These are phyloP conservation scores for Cladosporium austrohemisphaericum DNA, from an alignment of 2,329 filamentous ascomycete species.

Conservation along the genomic window DNA sequence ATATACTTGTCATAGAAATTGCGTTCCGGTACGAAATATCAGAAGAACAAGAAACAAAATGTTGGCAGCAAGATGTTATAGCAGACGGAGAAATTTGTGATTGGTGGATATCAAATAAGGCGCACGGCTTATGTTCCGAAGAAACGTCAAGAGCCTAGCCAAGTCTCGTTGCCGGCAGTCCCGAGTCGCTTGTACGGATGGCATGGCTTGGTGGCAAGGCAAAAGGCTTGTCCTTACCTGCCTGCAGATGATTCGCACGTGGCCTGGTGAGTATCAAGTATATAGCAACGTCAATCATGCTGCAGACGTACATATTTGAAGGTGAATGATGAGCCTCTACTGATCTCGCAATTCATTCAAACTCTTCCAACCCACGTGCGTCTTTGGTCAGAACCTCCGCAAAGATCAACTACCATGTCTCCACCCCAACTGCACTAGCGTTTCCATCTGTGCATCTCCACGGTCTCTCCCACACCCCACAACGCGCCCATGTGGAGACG, in stretches of 20 bases:
- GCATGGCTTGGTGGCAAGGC: not conserved
- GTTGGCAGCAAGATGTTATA: not conserved
- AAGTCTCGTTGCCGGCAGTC: constrained; percentile 3
- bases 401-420: not conserved
- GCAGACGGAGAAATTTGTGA: not conserved
- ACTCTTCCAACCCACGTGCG: too few species aligned
- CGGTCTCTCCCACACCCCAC: constrained; percentile 7
- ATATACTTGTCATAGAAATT: too few species aligned
- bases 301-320: not conserved
- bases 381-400: too few species aligned
- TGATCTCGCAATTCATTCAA: not conserved
- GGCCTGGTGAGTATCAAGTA: too few species aligned
- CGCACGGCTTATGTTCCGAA: constrained; percentile 1
- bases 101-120: constrained; percentile 5
- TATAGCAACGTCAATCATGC: not conserved
- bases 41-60: not conserved
- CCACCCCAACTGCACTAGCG: not conserved
- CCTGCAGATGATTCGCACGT: not conserved
- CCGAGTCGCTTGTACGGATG: constrained; percentile 3
- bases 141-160: constrained; percentile 6
- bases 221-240: not conserved
- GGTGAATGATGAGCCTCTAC: not conserved
- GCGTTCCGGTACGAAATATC: too few species aligned
- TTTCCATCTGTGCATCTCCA: constrained; percentile 4
- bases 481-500: constrained; percentile 6